These are phyloP conservation scores for Sphagnurus paluster DNA, from an alignment of 1,284 basidiomycete genomes.

Conservation along the genomic window DNA sequence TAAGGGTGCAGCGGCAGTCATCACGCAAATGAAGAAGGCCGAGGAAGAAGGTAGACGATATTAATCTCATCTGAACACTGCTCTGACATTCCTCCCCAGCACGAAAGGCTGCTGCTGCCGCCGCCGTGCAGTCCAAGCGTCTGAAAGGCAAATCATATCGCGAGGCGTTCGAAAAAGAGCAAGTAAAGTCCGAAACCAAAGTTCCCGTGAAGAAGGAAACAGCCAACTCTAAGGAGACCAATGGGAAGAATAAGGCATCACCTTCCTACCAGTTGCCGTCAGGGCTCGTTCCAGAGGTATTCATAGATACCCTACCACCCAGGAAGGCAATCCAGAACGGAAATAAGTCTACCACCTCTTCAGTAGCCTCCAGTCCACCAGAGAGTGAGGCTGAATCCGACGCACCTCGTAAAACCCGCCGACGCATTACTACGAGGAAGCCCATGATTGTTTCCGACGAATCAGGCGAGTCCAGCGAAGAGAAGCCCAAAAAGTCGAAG, in stretches of 20 bases:
- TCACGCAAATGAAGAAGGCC: constrained; percentile 60
- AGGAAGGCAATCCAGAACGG: constrained; percentile 14
- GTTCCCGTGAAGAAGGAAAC: constrained; percentile 1
- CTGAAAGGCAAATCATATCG: constrained; percentile 73
- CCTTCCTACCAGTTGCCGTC: constrained; percentile 35
- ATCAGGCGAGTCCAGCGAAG: constrained; percentile 38
- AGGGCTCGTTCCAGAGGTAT: constrained; percentile 52
- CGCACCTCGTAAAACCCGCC: constrained; percentile 32
- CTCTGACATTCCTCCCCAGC: constrained; percentile 29
- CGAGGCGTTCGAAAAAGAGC: constrained; percentile 44
- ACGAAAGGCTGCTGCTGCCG: constrained; percentile 47
- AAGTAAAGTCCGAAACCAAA: constrained; percentile 28
- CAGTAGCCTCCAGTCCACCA: constrained; percentile 18
- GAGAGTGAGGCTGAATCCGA: constrained; percentile 36
- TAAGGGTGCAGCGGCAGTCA: constrained; percentile 60
- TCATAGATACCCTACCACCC: constrained; percentile 36
- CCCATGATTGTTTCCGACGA: constrained; percentile 50
- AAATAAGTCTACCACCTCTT: constrained; percentile 18
- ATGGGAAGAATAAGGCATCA: constrained; percentile 5
- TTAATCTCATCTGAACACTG: not conserved
- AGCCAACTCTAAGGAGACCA: constrained; percentile 7
- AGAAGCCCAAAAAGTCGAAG: constrained; percentile 17
- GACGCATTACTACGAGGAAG: constrained; percentile 37
- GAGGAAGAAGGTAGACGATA: constrained; percentile 56
- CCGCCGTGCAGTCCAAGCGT: constrained; percentile 56